Evolutionary conservation across 805 yeast species (phyloP), one percentile per base, ranked within the genome.

Genomic region (Saturnispora zaruensis): DNA sequence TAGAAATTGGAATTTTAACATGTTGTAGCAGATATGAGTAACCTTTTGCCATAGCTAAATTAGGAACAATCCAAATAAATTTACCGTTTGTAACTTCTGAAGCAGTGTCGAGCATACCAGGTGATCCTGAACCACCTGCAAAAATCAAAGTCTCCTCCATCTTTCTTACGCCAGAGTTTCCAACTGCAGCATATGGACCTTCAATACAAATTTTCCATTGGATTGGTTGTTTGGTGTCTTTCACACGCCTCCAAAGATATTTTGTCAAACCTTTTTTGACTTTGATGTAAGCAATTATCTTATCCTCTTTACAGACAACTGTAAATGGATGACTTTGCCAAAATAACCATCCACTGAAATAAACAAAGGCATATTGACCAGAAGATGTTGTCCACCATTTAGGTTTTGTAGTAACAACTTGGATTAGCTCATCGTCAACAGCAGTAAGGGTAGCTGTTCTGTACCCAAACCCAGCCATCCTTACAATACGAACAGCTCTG

Each of bases 241-340:
- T n/a, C 13, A 72, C 55, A 45, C 64, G 62, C 18, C 61, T 59
- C 51, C 65, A 60, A 21, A 78, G 55, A 36, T 66, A 66, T 48
- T 62, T 66, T 8, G 86, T 78, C 49, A 77, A 63, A 44, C 87
- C 87, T 33, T 69, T 70, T 60, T 78, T 77, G 6, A 69, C 71
- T 57, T 73, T 77, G 53, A 77, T 70, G 51, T 68, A 71, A 30
- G 75, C 59, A 1, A 66, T 56, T 2, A 76, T 52, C 13, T 64
- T 59, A 45, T 67, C 64, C 36, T 66, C 70, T 30, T 66, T 61
- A 49, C 69, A 68, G 28, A 76, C 65, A 3, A 77, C 59, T 1
- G 88, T 79, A 65, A 84, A 82, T 1, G 90, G 91, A 62, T 84
- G 89, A 3, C 83, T 76, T 62, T 84, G 87, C 81, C 82, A 82